Evolutionary conservation across 345 rosid genomes (phyloP).

Genomic region (Angophora floribunda): DNA sequence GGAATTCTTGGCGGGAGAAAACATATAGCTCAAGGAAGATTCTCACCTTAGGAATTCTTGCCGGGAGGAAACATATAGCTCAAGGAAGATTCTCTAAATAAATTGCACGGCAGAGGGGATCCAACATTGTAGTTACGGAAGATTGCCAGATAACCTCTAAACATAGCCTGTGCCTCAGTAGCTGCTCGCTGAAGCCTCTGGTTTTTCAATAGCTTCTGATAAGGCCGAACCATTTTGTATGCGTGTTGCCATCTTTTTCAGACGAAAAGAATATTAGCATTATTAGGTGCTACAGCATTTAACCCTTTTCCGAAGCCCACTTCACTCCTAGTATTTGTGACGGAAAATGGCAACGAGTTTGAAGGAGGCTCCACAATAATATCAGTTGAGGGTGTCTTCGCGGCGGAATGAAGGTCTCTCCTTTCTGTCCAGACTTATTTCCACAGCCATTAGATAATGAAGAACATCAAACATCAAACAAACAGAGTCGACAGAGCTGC

Average conservation of each 20-base stretch:
- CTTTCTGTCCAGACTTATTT: slow-evolving; percentile 45
- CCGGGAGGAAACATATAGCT: not conserved
- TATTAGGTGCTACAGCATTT: slow-evolving; percentile 12
- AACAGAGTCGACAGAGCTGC: not conserved
- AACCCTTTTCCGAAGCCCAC: slow-evolving; percentile 11
- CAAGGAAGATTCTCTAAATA: not conserved
- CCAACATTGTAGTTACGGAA: not conserved
- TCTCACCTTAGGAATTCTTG: not conserved
- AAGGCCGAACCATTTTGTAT: not conserved
- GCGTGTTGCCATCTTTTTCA: slow-evolving; percentile 4
- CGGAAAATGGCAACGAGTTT: slow-evolving; percentile 15
- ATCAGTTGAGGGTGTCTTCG: slow-evolving; percentile 24
- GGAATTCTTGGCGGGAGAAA: not conserved
- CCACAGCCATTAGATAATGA: not conserved
- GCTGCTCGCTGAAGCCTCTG: slow-evolving; percentile 52
- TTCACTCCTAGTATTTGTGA: slow-evolving; percentile 9
- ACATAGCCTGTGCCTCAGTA: slow-evolving; percentile 51
- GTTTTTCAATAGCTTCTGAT: slow-evolving; percentile 29
- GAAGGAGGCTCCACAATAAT: slow-evolving; percentile 16
- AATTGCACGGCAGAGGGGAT: not conserved
- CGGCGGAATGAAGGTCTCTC: slow-evolving; percentile 34
- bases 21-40: not conserved
- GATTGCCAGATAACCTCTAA: slow-evolving; percentile 66
- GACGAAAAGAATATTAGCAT: slow-evolving; percentile 3
- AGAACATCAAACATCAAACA: not conserved